Evolutionary conservation across 2,329 filamentous ascomycete genomes (phyloP).

Genomic region (Aspergillus floridensis): DNA sequence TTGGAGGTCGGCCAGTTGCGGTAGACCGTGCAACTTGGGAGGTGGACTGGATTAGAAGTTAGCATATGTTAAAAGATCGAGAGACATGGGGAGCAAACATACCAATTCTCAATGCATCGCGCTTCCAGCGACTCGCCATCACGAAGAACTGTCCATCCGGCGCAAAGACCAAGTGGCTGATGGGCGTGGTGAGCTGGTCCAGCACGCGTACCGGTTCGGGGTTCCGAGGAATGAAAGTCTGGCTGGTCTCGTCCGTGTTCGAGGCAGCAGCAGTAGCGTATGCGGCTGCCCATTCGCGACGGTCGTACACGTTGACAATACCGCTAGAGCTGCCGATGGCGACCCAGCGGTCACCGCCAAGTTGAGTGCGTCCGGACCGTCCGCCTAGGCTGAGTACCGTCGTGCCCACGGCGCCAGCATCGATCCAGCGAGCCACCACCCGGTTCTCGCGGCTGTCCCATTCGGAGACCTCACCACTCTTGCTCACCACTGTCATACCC

Average conservation of each 20-base stretch:
- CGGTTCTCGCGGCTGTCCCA: slow-evolving; percentile 69
- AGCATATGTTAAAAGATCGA: background rate
- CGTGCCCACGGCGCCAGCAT: slow-evolving; percentile 83
- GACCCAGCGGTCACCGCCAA: slow-evolving; percentile 82
- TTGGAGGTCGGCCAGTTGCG: slow-evolving; percentile 93
- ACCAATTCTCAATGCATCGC: slow-evolving; percentile 75
- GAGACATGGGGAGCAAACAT: slow-evolving; percentile 14
- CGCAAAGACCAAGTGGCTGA: slow-evolving; percentile 76
- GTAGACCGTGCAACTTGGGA: slow-evolving; percentile 91
- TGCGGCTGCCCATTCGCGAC: slow-evolving; percentile 58
- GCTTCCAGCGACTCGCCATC: slow-evolving; percentile 83
- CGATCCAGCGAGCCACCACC: slow-evolving; percentile 79
- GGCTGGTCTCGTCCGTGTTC: slow-evolving; percentile 28
- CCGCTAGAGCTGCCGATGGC: slow-evolving; percentile 82
- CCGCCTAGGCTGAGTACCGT: slow-evolving; percentile 76
- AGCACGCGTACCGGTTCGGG: slow-evolving; percentile 72
- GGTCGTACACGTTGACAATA: slow-evolving; percentile 91
- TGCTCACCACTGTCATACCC: slow-evolving; percentile 78
- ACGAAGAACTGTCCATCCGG: slow-evolving; percentile 86
- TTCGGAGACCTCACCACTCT: slow-evolving; percentile 86
- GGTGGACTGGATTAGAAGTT: slow-evolving; percentile 58
- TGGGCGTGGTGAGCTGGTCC: slow-evolving; percentile 83
- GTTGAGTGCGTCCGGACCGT: slow-evolving; percentile 33
- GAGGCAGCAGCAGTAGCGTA: slow-evolving; percentile 32
- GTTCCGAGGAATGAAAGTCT: slow-evolving; percentile 54